Evolutionary conservation across 495 filamentous ascomycete genomes (phyloP), one percentile per base, ranked within the genome.

Genomic region (Eremomyces bilateralis): DNA sequence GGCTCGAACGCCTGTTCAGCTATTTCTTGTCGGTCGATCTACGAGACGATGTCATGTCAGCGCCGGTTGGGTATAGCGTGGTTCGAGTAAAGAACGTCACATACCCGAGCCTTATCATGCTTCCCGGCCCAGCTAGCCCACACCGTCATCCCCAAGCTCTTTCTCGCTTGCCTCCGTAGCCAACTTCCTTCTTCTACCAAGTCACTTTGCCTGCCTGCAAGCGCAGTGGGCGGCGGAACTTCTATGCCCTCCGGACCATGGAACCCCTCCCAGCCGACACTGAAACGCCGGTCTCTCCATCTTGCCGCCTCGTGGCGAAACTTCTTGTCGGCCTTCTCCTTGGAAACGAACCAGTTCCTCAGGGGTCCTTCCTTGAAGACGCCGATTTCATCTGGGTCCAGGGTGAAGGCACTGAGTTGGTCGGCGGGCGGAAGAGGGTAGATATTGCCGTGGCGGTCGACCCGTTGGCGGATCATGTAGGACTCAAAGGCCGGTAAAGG

Each of bases 381-480:
- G 5, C 85, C 85, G 19, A 95, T 64, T 2, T 70, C 58, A 2
- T 67, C 61, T 0, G 62, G 58, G 2, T 65, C 58, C 17, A 88
- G 56, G 15, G 60, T 55, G 25, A 82, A 65, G 2, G 64, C 75
- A 1, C 54, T 45, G n/a, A 83, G 63, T 2, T 73, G 62, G 3
- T 60, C 54, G 6, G 63, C 57, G 0, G 71, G 65, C 1, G 69
- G 63, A 1, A 95, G 61, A 4, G 65, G 62, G 38, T 67, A 73
- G 21, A 83, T 65, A 17, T 61, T 54, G 8, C 85, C 85, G 47
- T 80, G 67, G 11, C 76, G 67, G 41, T 78, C 72, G 21, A 95
- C 72, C 16, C 75, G 61, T 48, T 95, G 80, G 3, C 85, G 77
- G 37, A 95, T 82, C 80, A 93, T 91, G 51, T 90, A 73, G 31